These are phyloP conservation scores for Crataegus laevigata DNA, from an alignment of 306 rosid species.

Conservation along the genomic window DNA sequence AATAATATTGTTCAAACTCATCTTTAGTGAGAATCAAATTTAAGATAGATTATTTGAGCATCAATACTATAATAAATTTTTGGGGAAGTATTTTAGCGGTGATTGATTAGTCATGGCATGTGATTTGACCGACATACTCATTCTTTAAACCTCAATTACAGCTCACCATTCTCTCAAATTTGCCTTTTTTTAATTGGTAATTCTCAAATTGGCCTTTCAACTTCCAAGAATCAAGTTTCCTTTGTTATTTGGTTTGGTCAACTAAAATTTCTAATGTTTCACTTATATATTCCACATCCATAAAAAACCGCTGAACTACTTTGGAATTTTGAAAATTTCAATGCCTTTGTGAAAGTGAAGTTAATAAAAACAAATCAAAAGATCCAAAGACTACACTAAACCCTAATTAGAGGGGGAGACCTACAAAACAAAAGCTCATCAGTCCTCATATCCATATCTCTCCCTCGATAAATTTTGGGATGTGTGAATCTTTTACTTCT, in stretches of 20 bases:
- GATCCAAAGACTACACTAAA: neutral
- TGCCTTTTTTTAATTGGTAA: neutral
- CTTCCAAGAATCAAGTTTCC: neutral
- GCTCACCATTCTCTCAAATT: neutral
- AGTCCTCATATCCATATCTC: neutral
- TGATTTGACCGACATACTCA: neutral
- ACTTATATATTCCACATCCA: neutral
- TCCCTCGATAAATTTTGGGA: neutral
- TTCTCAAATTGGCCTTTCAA: neutral
- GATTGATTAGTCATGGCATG: neutral
- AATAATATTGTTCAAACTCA: too few relatives aligned
- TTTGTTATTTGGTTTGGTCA: neutral
- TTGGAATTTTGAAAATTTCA: neutral
- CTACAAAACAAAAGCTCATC: neutral
- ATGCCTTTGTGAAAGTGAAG: neutral
- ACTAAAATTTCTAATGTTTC: neutral
- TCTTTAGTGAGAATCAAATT: rapidly evolving
- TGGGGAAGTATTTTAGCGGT: too few relatives aligned
- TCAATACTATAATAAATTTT: too few relatives aligned
- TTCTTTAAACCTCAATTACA: neutral
- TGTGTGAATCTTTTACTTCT: too few relatives aligned
- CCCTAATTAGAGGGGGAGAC: neutral
- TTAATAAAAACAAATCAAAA: neutral
- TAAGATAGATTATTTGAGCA: too few relatives aligned
- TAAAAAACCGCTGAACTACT: neutral